phyloP scores from a whole-genome alignment of 2,329 filamentous ascomycete genomes.

The Alternaria brassicae region DNA sequence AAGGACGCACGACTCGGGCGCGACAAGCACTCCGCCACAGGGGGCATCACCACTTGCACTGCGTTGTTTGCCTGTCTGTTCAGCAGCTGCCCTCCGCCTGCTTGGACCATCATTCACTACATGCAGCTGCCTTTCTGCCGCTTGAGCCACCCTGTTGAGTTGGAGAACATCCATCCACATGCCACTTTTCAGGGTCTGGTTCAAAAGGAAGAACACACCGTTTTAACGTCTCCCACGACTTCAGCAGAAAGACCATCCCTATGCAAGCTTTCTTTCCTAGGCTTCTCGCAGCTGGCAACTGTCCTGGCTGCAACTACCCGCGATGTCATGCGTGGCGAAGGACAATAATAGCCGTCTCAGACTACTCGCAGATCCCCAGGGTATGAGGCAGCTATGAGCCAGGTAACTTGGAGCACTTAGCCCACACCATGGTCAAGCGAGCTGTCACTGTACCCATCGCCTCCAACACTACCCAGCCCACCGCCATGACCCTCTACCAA shows the following conservation, averaged over 20 bases:
- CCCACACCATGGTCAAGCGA: slow-evolving; percentile 3
- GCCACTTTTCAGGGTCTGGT: background rate
- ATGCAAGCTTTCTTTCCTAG: background rate
- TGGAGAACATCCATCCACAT: background rate
- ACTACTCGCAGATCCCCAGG: slow-evolving; percentile 5
- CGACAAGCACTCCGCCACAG: slow-evolving; percentile 3
- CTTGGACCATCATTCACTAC: background rate
- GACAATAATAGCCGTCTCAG: slow-evolving; percentile 7
- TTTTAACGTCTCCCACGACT: slow-evolving; percentile 1
- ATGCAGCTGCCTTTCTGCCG: background rate
- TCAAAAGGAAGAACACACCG: background rate
- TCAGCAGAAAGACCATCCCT: background rate
- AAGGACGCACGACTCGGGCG: slow-evolving; percentile 10
- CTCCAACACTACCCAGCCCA: background rate
- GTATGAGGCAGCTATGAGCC: background rate
- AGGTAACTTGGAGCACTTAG: background rate
- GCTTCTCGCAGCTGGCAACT: background rate
- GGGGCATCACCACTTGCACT: background rate
- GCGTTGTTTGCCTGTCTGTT: background rate
- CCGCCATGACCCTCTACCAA: background rate
- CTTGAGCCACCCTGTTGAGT: background rate
- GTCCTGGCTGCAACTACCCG: background rate
- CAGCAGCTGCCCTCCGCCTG: background rate
- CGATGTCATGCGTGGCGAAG: background rate
- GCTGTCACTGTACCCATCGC: background rate